Evolutionary conservation across 345 rosid genomes (phyloP), one percentile per base, ranked within the genome.

Genomic region (Salix exigua): DNA sequence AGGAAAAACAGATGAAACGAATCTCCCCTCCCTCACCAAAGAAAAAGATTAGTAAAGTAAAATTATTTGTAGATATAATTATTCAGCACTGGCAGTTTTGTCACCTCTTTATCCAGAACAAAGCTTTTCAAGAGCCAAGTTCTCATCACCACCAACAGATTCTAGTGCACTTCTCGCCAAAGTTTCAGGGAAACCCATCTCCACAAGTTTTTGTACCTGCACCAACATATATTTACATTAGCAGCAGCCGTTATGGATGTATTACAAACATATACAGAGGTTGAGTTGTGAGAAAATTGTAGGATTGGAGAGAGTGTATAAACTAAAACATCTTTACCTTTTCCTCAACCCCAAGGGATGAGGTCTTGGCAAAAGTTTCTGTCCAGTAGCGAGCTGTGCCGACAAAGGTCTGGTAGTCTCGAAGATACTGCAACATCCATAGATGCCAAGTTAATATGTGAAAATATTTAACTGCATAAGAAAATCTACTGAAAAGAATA

Each of bases 331-430:
- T 44, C 8, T 21, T 21, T 81, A 96, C 99, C 91, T 96, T 96
- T 81, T 92, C 97, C 79, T 91, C 99, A 55, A 89, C 83, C 72
- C 95, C 90, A 53, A 82, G 87, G 72, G 92, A 84, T 61, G 97
- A 92, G 71, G 79, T 75, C 94, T 90, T 96, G 74, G 98, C 99
- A 82, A 94, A 96, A 71, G 88, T 85, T 80, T 91, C 97, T 14
- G 99, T 96, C 99, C 99, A 96, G 86, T 96, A 92, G 46, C 97
- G 93, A 82, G 99, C 99, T 26, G 99, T 96, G 74, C 90, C 83
- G 42, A 88, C 86, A 82, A 91, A 96, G 30, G 93, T 93, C 87
- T 90, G 97, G 84, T 92, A 83, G 82, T 92, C 97, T 79, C 82
- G 88, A 33, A 90, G 94, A 82, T 94, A 94, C 98, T 94, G 93